Evolutionary conservation across 2,329 filamentous ascomycete genomes (phyloP).

Genomic region (Penicillium frequentans): DNA sequence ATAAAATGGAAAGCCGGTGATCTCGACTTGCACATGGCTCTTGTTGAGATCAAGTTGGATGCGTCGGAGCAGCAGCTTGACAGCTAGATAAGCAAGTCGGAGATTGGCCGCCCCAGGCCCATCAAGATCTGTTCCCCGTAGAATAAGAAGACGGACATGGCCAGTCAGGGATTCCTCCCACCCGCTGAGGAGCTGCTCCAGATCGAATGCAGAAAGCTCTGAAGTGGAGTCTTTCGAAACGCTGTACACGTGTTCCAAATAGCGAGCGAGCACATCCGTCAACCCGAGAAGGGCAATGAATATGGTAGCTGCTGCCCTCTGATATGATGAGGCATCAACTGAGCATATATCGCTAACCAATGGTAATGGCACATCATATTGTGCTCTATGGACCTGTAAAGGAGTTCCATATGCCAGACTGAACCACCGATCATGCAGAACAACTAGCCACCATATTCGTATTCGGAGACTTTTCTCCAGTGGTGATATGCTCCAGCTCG

Average conservation of each 20-base stretch:
- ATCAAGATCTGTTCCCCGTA: constrained; percentile 44
- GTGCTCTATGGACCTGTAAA: constrained; percentile 46
- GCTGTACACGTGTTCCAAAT: constrained; percentile 35
- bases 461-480: constrained; percentile 54
- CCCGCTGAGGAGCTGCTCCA: constrained; percentile 32
- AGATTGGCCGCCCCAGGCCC: constrained; percentile 53
- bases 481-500: constrained; percentile 53
- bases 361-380: constrained; percentile 53
- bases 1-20: constrained; percentile 7
- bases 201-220: constrained; percentile 32
- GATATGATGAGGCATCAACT: not conserved
- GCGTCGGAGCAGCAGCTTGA: constrained; percentile 49
- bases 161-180: constrained; percentile 49
- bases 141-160: constrained; percentile 41
- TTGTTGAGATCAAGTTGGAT: constrained; percentile 45
- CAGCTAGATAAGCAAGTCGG: constrained; percentile 52
- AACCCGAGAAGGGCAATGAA: constrained; percentile 50
- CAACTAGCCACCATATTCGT: constrained; percentile 57
- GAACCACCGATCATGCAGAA: constrained; percentile 57
- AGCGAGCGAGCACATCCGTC: constrained; percentile 45
- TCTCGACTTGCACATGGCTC: not conserved
- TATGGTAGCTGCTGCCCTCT: constrained; percentile 33
- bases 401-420: constrained; percentile 57
- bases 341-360: constrained; percentile 31
- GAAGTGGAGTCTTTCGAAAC: constrained; percentile 14